These are phyloP conservation scores for Hortiboletus campestris DNA, from an alignment of 768 basidiomycete species.

Conservation along the genomic window DNA sequence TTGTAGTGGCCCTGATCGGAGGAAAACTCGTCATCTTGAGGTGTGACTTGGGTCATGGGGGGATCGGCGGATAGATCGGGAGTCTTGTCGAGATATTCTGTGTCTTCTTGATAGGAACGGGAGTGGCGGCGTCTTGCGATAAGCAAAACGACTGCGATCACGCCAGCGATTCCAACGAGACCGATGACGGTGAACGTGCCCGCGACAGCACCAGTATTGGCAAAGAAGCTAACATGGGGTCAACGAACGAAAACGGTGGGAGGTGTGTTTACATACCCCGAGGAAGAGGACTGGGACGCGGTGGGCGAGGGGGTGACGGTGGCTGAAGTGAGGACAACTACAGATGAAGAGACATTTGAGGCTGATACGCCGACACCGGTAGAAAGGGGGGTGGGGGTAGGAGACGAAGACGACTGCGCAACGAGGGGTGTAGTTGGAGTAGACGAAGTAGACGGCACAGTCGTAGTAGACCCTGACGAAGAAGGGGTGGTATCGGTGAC, in stretches of 20 bases:
- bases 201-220: slow-evolving; percentile 46
- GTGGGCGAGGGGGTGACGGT: slow-evolving; percentile 15
- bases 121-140: slow-evolving; percentile 32
- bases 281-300: slow-evolving; percentile 15
- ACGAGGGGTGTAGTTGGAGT: not conserved
- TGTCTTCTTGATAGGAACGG: slow-evolving; percentile 25
- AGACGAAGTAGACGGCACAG: slow-evolving; percentile 1
- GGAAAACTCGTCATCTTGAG: slow-evolving; percentile 14
- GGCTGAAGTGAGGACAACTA: not conserved
- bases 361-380: not conserved
- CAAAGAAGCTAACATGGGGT: slow-evolving; percentile 40
- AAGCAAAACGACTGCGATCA: slow-evolving; percentile 30
- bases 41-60: slow-evolving; percentile 6
- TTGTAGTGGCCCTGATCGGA: slow-evolving; percentile 26
- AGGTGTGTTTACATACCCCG: slow-evolving; percentile 14
- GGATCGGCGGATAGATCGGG: slow-evolving; percentile 9
- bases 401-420: not conserved
- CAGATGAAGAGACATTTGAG: not conserved
- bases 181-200: slow-evolving; percentile 44
- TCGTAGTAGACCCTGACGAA: not conserved
- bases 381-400: not conserved
- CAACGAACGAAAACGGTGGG: not conserved
- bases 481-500: not conserved
- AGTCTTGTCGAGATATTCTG: slow-evolving; percentile 28
- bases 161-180: slow-evolving; percentile 32